Conservation (phyloP, 1,284 basidiomycete species). For the Trametes pubescens region DNA sequence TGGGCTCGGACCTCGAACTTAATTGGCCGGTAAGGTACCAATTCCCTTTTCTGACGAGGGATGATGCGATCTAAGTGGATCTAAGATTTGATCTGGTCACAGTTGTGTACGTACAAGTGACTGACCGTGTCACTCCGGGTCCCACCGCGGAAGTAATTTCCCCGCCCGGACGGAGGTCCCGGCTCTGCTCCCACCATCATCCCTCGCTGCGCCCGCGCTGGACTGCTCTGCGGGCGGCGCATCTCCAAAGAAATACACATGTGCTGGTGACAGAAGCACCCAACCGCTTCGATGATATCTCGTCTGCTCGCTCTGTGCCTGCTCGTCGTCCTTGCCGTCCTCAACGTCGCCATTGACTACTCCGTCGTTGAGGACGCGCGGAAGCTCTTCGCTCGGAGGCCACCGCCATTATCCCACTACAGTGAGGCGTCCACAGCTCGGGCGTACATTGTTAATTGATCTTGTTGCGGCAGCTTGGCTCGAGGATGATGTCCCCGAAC, state of each 20-base stretch:
- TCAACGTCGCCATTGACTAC: conserved; percentile 21
- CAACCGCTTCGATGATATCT: conserved; percentile 6
- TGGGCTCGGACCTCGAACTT: background rate
- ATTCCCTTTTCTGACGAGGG: background rate
- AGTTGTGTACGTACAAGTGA: background rate
- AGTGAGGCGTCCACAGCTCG: conserved; percentile 8
- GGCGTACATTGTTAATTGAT: background rate
- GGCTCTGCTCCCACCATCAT: too few species aligned
- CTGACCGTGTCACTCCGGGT: background rate
- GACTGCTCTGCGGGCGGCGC: too few species aligned
- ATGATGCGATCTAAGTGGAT: background rate
- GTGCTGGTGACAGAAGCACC: background rate
- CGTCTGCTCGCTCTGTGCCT: conserved; percentile 13
- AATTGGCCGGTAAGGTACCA: background rate
- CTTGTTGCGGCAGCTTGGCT: conserved; percentile 14
- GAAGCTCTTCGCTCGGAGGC: conserved; percentile 6
- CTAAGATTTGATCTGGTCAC: conserved; percentile 5
- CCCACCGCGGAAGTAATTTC: conserved; percentile 1
- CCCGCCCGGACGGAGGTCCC: background rate
- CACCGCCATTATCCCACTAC: conserved; percentile 17
- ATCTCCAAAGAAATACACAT: background rate
- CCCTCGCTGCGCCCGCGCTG: too few species aligned
- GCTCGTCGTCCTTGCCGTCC: conserved; percentile 12
- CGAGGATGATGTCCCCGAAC: conserved; percentile 27
- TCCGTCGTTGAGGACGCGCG: conserved; percentile 11